Evolutionary conservation across 2,329 filamentous ascomycete species (phyloP), one percentile per base, ranked within the genome.

Genomic region (Diaporthe caulivora): DNA sequence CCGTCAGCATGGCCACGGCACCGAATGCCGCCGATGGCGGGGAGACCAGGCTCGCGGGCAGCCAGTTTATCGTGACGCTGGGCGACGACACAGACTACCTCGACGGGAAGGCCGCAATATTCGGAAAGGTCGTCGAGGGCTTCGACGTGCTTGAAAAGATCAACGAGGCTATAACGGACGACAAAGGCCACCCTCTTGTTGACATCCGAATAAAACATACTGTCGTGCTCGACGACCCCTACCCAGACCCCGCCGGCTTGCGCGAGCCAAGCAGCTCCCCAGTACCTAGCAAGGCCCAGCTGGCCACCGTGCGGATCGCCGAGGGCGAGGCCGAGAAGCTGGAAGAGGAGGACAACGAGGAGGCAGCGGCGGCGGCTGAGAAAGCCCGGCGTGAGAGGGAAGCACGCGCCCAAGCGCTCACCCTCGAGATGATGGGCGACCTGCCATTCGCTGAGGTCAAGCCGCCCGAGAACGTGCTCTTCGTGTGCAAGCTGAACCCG

Each of bases 401-500:
- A 82, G 97, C 97, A 8, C 91, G 95, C 75, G 96, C 96, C 0
- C 97, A 98, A 82, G 97, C 97, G 0, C 86, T 99, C 79, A 98
- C 96, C 1, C 88, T 99, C 62, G 97, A 99, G 85, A 97, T 99
- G 92, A 97, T 99, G 84, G 97, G 97, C 55, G 97, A 99, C 82
- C 86, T 99, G 73, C 97, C 97, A 6, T 99, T 98, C 82, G 97
- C 97, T 74, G 97, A 99, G 83, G 95, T 99, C 78, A 97, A 96
- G 79, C 97, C 97, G 6, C 97, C 97, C 0, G 97, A 99, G 84
- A 98, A 99, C 82, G 92, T 99, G 18, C 88, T 99, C 2, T 99
- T 99, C 81, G 95, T 99, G 55, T 99, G 97, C 92, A 99, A 99
- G 82, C 88, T 99, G 55, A 99, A 99, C 79, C 97, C 97, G 0